Base-by-base conservation (phyloP, 2,329 filamentous ascomycete genomes). In the Colletotrichum scovillei region DNA sequence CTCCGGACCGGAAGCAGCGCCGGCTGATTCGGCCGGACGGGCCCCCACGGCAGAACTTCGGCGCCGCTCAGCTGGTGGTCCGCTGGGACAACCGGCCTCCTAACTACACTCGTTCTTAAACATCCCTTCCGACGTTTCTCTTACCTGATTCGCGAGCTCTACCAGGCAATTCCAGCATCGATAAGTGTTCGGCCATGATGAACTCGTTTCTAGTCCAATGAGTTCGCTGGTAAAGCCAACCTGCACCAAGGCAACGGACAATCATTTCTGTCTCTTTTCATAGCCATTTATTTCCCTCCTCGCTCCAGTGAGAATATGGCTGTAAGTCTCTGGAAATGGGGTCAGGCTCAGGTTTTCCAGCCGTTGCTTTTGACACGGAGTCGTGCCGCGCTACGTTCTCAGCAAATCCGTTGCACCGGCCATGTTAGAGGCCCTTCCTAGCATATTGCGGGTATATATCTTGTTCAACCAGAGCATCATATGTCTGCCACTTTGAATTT, bases 21-120 rank as follows among this genome's bases (percentile, higher is more conserved):
- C 38, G 38, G 42, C 2, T n/a, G 46, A 30, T 63, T 46, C 42
- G 59, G 16, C 12, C 7, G n/a, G 30, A 26, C 46, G 9, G n/a
- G 16, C 49, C 46, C 30, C 22, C 7, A 49, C 62, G 62, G 62
- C 30, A 53, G 49, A 64, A 64, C 46, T 64, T 64, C 46, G 62
- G 46, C 24, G 49, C 22, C 62, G 22, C 19, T 5, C 30, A 28
- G 22, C 19, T 22, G 42, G 3, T 1, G 42, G n/a, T 11, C 42
- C 7, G 42, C 42, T 8, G 42, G 42, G 19, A 49, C 42, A 19
- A 49, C 19, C 42, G 42, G 42, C 42, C 19, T 49, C 38, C 14
- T 14, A 8, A 42, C 38, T 6, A 42, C 38, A 42, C 14, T 49
- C 42, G 7, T 9, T n/a, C 42, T 49, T 22, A 19, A 49, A 9